Conservation (phyloP, 2,329 filamentous ascomycete genomes). For the Fusarium papillatum region DNA sequence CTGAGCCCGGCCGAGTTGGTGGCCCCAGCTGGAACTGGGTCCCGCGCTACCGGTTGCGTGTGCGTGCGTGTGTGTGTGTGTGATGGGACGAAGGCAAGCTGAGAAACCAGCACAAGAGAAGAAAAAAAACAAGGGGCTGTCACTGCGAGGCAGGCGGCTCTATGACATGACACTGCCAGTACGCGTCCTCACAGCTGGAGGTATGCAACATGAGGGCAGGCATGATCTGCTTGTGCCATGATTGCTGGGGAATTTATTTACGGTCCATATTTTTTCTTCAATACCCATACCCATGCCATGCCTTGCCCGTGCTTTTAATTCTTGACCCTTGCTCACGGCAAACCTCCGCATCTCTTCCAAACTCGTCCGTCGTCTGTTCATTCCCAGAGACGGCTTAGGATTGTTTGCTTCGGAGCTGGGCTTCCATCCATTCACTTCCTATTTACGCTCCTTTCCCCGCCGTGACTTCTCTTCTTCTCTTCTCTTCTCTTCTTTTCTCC, state of each 20-base stretch:
- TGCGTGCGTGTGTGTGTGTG: neutral
- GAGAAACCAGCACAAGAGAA: slow-evolving; percentile 2
- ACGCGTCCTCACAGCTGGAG: slow-evolving; percentile 18
- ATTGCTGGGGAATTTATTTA: slow-evolving; percentile 38
- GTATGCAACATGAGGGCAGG: neutral
- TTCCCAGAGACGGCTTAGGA: slow-evolving; percentile 37
- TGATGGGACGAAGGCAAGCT: slow-evolving; percentile 1
- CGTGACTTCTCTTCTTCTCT: slow-evolving; percentile 12
- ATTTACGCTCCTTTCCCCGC: slow-evolving; percentile 31
- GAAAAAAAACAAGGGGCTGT: slow-evolving; percentile 16
- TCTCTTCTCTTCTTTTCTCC: neutral
- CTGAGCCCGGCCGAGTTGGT: slow-evolving; percentile 28
- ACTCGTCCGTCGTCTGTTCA: slow-evolving; percentile 30
- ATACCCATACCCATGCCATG: slow-evolving; percentile 19
- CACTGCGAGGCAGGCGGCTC: slow-evolving; percentile 18
- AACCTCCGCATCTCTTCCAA: slow-evolving; percentile 23
- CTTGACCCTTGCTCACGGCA: slow-evolving; percentile 18
- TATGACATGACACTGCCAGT: slow-evolving; percentile 24
- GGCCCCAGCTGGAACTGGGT: slow-evolving; percentile 26
- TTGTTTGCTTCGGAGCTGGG: slow-evolving; percentile 41
- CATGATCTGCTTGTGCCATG: slow-evolving; percentile 27
- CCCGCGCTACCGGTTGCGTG: neutral
- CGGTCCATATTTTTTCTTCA: slow-evolving; percentile 14
- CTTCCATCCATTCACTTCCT: slow-evolving; percentile 29
- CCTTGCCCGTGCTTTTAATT: slow-evolving; percentile 17